A percentile compares a stretch with the other conserved stretches of the same genome.
Evolutionary conservation across 1,284 basidiomycete species (phyloP).

Genomic region (Cryptococcus maquisensis): DNA sequence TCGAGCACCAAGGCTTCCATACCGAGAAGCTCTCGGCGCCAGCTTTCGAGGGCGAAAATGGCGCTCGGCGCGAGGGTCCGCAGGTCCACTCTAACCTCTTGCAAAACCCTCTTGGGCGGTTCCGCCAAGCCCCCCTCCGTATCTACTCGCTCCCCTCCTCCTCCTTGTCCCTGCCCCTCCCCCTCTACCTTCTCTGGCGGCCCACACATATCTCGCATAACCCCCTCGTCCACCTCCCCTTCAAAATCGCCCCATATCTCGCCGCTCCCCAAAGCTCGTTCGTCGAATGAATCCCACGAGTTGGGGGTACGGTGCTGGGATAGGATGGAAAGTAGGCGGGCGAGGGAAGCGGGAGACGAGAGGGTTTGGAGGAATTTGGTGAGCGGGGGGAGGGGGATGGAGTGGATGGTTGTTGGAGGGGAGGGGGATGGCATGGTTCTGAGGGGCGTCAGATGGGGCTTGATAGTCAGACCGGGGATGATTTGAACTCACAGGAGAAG

Average conservation of each 20-base stretch:
- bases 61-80: conserved; percentile 37
- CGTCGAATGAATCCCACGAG: conserved; percentile 37
- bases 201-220: not conserved
- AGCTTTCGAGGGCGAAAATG: conserved; percentile 36
- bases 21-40: conserved; percentile 32
- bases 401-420: not conserved
- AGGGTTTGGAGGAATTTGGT: conserved; percentile 22
- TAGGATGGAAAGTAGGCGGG: conserved; percentile 32
- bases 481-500: no score
- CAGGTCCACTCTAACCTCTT: conserved; percentile 39
- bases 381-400: no score
- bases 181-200: not conserved
- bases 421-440: not conserved
- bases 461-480: no score
- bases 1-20: conserved; percentile 23
- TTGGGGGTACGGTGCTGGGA: conserved; percentile 31
- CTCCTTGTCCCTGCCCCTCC: no score
- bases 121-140: conserved; percentile 10
- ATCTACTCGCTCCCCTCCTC: not conserved
- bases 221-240: not conserved
- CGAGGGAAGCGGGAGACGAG: not conserved
- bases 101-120: conserved; percentile 19
- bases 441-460: no score
- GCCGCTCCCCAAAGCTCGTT: conserved; percentile 26
- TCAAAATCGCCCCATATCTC: conserved; percentile 22